Evolutionary conservation across 495 filamentous ascomycete genomes (phyloP).

Genomic region (Lasiosphaeris hirsuta): DNA sequence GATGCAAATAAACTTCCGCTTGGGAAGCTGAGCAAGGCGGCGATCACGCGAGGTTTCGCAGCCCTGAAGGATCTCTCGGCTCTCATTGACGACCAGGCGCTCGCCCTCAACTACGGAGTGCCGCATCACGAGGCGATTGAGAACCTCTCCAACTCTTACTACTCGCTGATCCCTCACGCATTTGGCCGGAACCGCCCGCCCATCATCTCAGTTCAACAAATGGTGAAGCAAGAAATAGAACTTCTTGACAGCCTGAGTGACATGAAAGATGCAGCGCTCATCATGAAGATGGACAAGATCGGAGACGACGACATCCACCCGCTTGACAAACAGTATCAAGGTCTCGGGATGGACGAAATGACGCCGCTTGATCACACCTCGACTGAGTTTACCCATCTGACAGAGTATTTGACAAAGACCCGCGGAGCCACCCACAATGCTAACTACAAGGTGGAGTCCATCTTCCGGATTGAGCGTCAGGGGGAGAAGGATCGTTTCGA

Average conservation of each 20-base stretch:
- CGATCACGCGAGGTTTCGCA: slow-evolving; percentile 67
- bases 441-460: slow-evolving; percentile 60
- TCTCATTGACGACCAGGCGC: slow-evolving; percentile 48
- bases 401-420: slow-evolving; percentile 64
- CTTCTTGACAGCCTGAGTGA: slow-evolving; percentile 73
- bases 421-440: slow-evolving; percentile 58
- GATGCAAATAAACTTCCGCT: slow-evolving; percentile 75
- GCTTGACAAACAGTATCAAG: slow-evolving; percentile 67
- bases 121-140: slow-evolving; percentile 44
- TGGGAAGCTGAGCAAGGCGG: slow-evolving; percentile 76
- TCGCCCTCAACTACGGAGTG: slow-evolving; percentile 47
- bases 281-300: slow-evolving; percentile 63
- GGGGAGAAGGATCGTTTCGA: slow-evolving; percentile 71
- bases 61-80: slow-evolving; percentile 69
- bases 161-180: slow-evolving; percentile 75
- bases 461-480: slow-evolving; percentile 78
- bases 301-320: slow-evolving; percentile 50
- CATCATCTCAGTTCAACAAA: slow-evolving; percentile 48
- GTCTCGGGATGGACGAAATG: slow-evolving; percentile 73
- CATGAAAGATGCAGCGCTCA: slow-evolving; percentile 74
- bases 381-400: slow-evolving; percentile 62
- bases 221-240: slow-evolving; percentile 70
- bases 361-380: slow-evolving; percentile 56
- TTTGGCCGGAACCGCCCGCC: slow-evolving; percentile 75
- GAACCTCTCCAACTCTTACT: slow-evolving; percentile 68